These are phyloP conservation scores for Daldinia vernicosa DNA, from an alignment of 495 filamentous ascomycete species.

Conservation along the genomic window DNA sequence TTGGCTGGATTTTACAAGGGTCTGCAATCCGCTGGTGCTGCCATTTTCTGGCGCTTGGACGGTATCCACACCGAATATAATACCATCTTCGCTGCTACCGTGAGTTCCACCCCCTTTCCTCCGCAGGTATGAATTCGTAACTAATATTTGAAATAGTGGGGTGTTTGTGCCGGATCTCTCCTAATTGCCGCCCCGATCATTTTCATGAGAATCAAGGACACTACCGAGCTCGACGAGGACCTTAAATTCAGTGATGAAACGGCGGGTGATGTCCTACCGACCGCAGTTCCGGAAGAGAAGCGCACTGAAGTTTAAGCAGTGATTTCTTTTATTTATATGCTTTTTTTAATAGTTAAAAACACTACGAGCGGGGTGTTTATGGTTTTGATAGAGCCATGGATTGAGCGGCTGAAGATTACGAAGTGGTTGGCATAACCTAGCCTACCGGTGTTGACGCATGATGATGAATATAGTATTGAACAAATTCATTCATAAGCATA, in stretches of 20 bases:
- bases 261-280: conserved; percentile 64
- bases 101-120: conserved; percentile 36
- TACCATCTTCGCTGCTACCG: conserved; percentile 63
- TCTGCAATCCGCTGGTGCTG: conserved; percentile 91
- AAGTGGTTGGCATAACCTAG: conserved; percentile 2
- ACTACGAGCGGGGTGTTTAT: background rate
- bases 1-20: conserved; percentile 92
- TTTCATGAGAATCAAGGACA: conserved; percentile 79
- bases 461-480: conserved; percentile 8
- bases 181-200: conserved; percentile 82
- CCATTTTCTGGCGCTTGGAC: conserved; percentile 86
- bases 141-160: conserved; percentile 67
- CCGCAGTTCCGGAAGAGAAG: conserved; percentile 31
- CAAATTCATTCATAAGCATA: conserved; percentile 5
- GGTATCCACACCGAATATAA: conserved; percentile 69
- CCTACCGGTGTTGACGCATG: conserved; percentile 7
- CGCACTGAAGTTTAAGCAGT: conserved; percentile 15
- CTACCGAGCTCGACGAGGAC: conserved; percentile 76
- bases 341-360: background rate
- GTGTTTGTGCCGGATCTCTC: conserved; percentile 73
- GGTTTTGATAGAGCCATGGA: conserved; percentile 10
- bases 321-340: background rate
- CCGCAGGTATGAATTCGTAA: background rate
- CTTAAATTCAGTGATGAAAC: conserved; percentile 86
- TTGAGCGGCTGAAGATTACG: background rate